phyloP scores from a whole-genome alignment of 2,329 filamentous ascomycete genomes.

The Malbranchea zuffiana region DNA sequence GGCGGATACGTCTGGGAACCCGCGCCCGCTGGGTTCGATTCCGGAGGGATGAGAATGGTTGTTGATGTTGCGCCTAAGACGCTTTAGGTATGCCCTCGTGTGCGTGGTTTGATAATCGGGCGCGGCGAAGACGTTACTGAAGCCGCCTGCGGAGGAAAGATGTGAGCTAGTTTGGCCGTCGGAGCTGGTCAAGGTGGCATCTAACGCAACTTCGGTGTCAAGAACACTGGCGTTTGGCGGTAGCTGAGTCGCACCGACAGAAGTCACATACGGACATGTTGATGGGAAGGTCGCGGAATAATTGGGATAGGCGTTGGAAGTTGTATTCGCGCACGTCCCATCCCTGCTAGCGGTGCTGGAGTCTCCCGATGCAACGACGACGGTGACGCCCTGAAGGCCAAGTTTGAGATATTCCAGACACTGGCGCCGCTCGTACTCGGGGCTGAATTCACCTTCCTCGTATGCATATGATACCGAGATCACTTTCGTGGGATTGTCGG shows the following conservation, averaged over 20 bases:
- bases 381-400: constrained; percentile 54
- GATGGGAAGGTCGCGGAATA: constrained; percentile 47
- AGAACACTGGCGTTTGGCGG: no score
- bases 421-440: constrained; percentile 49
- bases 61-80: constrained; percentile 36
- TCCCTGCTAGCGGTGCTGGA: constrained; percentile 47
- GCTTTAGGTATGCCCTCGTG: no score
- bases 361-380: constrained; percentile 55
- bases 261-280: constrained; percentile 51
- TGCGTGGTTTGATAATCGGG: constrained; percentile 42
- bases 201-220: constrained; percentile 43
- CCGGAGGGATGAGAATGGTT: constrained; percentile 27
- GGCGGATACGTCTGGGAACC: constrained; percentile 51
- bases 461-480: constrained; percentile 62
- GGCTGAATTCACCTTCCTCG: constrained; percentile 52
- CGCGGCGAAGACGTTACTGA: constrained; percentile 39
- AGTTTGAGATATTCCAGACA: constrained; percentile 55
- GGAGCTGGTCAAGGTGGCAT: no score
- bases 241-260: constrained; percentile 49
- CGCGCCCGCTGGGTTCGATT: constrained; percentile 44
- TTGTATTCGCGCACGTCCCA: constrained; percentile 45
- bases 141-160: constrained; percentile 44
- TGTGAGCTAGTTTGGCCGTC: no score
- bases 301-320: constrained; percentile 41
- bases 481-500: constrained; percentile 50